A percentile compares a stretch with the other conserved stretches of the same genome.
Evolutionary conservation across 2,329 filamentous ascomycete species (phyloP).

Genomic region (Neospermospora avenae): DNA sequence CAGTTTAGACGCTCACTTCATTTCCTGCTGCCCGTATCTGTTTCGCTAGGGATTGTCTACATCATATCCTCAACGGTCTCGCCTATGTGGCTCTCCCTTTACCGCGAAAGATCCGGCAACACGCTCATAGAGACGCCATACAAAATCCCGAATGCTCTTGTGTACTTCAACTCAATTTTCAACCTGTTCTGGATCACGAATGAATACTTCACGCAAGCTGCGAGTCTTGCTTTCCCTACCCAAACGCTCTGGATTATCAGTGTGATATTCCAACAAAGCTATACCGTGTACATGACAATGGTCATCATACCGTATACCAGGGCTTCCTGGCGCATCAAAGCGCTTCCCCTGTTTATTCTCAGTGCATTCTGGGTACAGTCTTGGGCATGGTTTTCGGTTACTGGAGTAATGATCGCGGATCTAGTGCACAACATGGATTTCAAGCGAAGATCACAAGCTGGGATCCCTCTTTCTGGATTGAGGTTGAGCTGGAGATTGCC

Average conservation of each 20-base stretch:
- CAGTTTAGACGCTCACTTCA: neutral
- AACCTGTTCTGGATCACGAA: slow-evolving; percentile 45
- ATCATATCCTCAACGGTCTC: neutral
- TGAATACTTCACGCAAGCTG: slow-evolving; percentile 39
- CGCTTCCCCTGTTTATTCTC: neutral
- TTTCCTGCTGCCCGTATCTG: neutral
- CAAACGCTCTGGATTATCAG: slow-evolving; percentile 45
- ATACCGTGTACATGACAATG: slow-evolving; percentile 47
- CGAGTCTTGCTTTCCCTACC: slow-evolving; percentile 27
- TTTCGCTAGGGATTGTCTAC: neutral
- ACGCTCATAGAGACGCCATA: slow-evolving; percentile 34
- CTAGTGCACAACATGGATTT: neutral
- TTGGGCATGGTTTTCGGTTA: neutral
- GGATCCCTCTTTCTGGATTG: neutral
- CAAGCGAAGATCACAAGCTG: neutral
- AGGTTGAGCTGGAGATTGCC: neutral
- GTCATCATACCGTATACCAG: slow-evolving; percentile 39
- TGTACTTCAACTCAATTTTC: slow-evolving; percentile 45
- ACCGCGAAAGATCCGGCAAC: neutral
- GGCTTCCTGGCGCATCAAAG: slow-evolving; percentile 19
- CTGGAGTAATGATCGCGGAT: neutral
- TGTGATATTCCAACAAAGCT: slow-evolving; percentile 44
- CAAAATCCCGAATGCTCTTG: slow-evolving; percentile 38
- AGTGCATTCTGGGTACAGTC: neutral
- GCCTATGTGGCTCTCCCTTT: neutral